Base-by-base conservation (phyloP, 148 eudicot species). In the Agrostemma githago region DNA sequence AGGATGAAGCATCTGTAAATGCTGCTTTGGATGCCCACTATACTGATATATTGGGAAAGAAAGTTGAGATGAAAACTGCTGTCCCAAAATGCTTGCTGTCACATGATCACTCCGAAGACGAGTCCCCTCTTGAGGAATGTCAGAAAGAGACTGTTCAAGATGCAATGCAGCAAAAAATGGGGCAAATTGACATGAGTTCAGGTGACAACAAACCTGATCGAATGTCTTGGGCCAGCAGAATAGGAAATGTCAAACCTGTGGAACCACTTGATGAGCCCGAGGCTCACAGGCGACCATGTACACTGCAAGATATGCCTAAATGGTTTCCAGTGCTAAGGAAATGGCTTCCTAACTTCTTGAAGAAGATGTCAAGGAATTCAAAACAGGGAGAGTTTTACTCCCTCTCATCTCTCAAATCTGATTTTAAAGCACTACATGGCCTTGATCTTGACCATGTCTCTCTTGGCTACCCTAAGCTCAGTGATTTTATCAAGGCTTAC, bases 271-370 rank as follows among this genome's bases (percentile, higher is more conserved):
- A 71, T 39, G 74, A 66, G 68, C 54, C 17, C 39, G 54, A 62
- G 26, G 43, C 41, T 62, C 40, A 21, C 42, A 79, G 39, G 34
- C 2, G 20, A 12, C 48, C 6, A 15, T 12, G 58, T 10, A 40
- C 11, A 5, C 74, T 62, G 41, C 64, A 44, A 42, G 39, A 82
- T 16, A 44, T 44, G 59, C 84, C 84, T 21, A 64, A 2, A 74
- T 82, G 84, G 84, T 68, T 63, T 14, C 14, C 2, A 17, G 68
- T 62, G 8, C 62, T 82, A 17, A 82, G 60, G 73, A 82, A 82
- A 75, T 82, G 84, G 84, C 84, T 82, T 75, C 84, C 84, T 21
- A 51, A 54, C 58, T 82, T 82, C 76, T 59, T 82, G 41, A 75
- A 43, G 42, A 78, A 78, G 76, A 43, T 74, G 76, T 20, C 76